Evolutionary conservation across 495 filamentous ascomycete species (phyloP), one percentile per base, ranked within the genome.

Genomic region (Penicillium dipodomyicola): DNA sequence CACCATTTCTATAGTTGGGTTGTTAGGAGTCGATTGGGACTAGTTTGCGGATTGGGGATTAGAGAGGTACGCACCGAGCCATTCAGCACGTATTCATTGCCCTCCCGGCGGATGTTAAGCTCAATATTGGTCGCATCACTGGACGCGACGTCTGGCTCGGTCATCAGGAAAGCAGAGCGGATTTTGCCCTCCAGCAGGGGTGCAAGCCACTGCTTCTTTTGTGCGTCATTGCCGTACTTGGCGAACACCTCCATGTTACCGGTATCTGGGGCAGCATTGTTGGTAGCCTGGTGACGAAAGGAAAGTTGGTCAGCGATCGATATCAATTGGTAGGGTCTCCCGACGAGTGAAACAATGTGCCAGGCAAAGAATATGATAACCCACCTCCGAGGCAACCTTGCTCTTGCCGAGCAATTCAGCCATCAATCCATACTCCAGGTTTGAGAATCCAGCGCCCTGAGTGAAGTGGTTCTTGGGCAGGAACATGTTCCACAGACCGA

Each of bases 401-500:
- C 87, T 92, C 76, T 84, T 90, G 54, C 92, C 92, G 66, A 96
- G 76, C 67, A 88, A 84, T 72, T 96, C 92, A 22, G 92, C 92
- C 87, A 96, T 96, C 69, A 96, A 72, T 4, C 90, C 92, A 65
- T 96, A 96, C 70, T 96, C 92, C 19, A 96, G 78, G 70, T 96
- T 96, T 11, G 83, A 88, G 74, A 88, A 93, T 33, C 91, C 92
- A 5, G 93, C 92, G 15, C 92, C 93, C 73, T 97, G 89, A 59
- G 85, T 88, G 81, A 96, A 97, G 76, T 97, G 92, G 62, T 85
- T 90, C 75, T 90, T 93, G 45, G 93, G 88, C 57, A 98, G 73
- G 80, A 98, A 98, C 84, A 98, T 88, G 71, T 98, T 98, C 94
- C 94, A 98, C 43, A 98, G 79, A 0, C 94, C 94, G n/a, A 92